Evolutionary conservation across 2,329 filamentous ascomycete genomes (phyloP).

Genomic region (Nemania abortiva): DNA sequence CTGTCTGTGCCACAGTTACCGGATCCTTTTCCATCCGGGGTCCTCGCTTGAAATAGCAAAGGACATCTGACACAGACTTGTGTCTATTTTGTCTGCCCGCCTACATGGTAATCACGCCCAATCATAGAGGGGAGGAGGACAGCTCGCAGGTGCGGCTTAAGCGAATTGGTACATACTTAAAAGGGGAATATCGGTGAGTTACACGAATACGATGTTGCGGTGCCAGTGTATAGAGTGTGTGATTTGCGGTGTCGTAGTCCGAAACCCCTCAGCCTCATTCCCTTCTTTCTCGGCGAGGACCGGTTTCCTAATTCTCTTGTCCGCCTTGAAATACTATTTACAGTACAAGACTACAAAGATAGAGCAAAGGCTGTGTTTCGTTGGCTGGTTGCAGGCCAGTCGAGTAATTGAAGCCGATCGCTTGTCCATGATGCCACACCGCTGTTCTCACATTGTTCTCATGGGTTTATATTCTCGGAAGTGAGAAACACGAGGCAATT

Average conservation of each 20-base stretch:
- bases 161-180: background rate
- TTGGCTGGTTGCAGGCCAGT: background rate
- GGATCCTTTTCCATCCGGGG: background rate
- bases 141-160: background rate
- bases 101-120: background rate
- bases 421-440: background rate
- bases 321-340: background rate
- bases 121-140: background rate
- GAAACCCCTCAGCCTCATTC: slow-evolving; percentile 10
- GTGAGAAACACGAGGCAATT: background rate
- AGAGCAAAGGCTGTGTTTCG: background rate
- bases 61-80: slow-evolving; percentile 5
- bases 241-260: background rate
- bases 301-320: background rate
- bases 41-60: background rate
- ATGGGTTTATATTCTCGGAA: background rate
- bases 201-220: slow-evolving; percentile 6
- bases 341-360: background rate
- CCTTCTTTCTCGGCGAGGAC: background rate
- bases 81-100: background rate
- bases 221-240: background rate
- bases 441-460: background rate
- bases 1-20: slow-evolving; percentile 11
- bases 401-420: background rate
- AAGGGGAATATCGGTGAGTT: background rate